A percentile compares a stretch with the other conserved stretches of the same genome.
phyloP scores from a whole-genome alignment of 2,329 filamentous ascomycete genomes.

The Phaeosphaeria sp. region DNA sequence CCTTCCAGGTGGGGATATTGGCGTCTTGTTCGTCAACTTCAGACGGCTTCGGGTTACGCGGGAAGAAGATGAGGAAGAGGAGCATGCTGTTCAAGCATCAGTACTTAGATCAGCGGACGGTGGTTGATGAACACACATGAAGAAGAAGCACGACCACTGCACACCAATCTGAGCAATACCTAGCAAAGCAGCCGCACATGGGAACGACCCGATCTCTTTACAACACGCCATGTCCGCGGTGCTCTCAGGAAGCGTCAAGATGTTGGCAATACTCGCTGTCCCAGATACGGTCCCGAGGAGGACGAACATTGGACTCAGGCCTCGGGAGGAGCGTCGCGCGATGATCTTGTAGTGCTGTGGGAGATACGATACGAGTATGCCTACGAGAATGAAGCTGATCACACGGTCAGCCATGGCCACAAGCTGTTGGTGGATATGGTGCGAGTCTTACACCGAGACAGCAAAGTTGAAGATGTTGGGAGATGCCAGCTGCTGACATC shows the following conservation, averaged over 20 bases:
- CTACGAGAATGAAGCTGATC: slow-evolving; percentile 75
- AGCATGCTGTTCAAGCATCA: slow-evolving; percentile 68
- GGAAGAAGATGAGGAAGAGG: slow-evolving; percentile 93
- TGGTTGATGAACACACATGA: slow-evolving; percentile 69
- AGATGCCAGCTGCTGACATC: slow-evolving; percentile 60
- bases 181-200: slow-evolving; percentile 84
- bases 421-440: not conserved
- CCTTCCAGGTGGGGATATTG: slow-evolving; percentile 68
- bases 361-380: slow-evolving; percentile 90
- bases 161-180: slow-evolving; percentile 90
- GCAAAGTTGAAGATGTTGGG: slow-evolving; percentile 60
- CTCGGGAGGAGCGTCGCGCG: slow-evolving; percentile 81
- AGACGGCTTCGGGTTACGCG: slow-evolving; percentile 44
- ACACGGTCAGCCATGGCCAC: slow-evolving; percentile 20
- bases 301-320: slow-evolving; percentile 94
- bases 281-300: slow-evolving; percentile 91
- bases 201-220: slow-evolving; percentile 76
- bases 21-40: slow-evolving; percentile 32
- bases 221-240: slow-evolving; percentile 86
- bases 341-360: slow-evolving; percentile 96
- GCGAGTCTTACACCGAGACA: slow-evolving; percentile 58
- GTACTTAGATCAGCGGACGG: not conserved
- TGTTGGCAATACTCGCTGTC: slow-evolving; percentile 89
- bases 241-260: slow-evolving; percentile 84
- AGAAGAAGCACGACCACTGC: slow-evolving; percentile 89